phyloP scores from a whole-genome alignment of 805 yeast species.

The Starmerella vitae region DNA sequence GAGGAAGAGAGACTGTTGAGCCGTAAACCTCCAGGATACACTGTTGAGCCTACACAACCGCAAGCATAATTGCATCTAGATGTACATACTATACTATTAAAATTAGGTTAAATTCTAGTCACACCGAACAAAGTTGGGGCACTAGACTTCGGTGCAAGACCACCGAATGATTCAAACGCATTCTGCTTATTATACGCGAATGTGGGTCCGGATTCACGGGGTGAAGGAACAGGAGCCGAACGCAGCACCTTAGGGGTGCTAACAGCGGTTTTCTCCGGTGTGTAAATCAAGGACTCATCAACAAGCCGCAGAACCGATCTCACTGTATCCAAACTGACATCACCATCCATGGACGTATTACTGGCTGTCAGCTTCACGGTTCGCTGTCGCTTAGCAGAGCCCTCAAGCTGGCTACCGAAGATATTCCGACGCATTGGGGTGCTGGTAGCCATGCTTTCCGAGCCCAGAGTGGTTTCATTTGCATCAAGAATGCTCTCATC shows the following conservation, averaged over 20 bases:
- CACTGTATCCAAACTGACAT: conserved; percentile 17
- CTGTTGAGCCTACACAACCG: conserved; percentile 17
- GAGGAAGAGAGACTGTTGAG: conserved; percentile 31
- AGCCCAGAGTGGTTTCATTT: neutral
- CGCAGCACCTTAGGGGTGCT: conserved; percentile 17
- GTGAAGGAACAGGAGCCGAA: conserved; percentile 22
- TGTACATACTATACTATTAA: conserved; percentile 1
- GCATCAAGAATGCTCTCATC: neutral
- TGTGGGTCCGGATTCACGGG: conserved; percentile 16
- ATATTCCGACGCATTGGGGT: conserved; percentile 10
- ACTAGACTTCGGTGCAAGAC: conserved; percentile 4
- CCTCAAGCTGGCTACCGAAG: conserved; percentile 5
- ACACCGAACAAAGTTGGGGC: conserved; percentile 6
- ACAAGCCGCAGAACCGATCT: conserved; percentile 27
- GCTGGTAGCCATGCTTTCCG: neutral
- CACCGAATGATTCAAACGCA: conserved; percentile 5
- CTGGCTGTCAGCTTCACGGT: conserved; percentile 1
- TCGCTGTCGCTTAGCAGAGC: conserved; percentile 15
- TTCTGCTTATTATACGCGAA: conserved; percentile 17
- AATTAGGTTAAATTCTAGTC: conserved; percentile 2
- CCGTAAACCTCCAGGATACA: conserved; percentile 25
- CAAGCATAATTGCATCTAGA: neutral
- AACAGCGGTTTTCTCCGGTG: conserved; percentile 22
- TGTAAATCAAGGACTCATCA: conserved; percentile 27
- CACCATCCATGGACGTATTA: conserved; percentile 8